Base-by-base conservation (phyloP, 2,329 filamentous ascomycete species). In the Penicillium sp. region DNA sequence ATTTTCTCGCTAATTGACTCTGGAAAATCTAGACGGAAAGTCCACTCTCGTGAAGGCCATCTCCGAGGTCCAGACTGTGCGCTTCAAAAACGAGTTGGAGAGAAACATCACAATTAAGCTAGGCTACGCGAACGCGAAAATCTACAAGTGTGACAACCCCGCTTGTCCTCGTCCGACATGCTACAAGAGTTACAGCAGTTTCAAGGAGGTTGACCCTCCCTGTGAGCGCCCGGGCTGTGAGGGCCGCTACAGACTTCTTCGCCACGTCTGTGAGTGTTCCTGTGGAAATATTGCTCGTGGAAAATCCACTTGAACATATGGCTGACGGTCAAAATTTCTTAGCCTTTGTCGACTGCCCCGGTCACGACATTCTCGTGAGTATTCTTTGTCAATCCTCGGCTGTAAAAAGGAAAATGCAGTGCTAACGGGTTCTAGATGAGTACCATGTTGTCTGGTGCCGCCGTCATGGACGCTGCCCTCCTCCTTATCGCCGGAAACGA, bases 81-180 rank as follows among this genome's bases (percentile, higher is more conserved):
- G 94, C 65, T 99, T 99, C 83, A 99, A 99, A 88, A 99, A 97
- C 80, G 94, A 99, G 79, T 80, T 96, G 78, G 95, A 97, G 79
- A 85, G 94, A 70, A 99, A 99, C 76, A 99, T 99, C 70, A 99
- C 94, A 69, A 99, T 99, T 82, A 99, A 99, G 85, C 85, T 99
- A 68, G 94, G 94, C 73, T 99, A 99, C 75, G 94, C 94, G 74
- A 99, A 99, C 76, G 94, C 94, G 67, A 97, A 99, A 79, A 92
- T 99, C 75, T 99, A 97, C 86, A 90, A 96, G 82, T 99, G 94
- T 76, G 90, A 96, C 76, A 96, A 90, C 77, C 74, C 80, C 49
- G 87, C 89, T 63, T 99, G 94, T 80, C 94, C 94, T 54, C 84
- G 94, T 67, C 94, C 94, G 60, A 92, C 89, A 64, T 97, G 93